Percentiles rank a stretch among this genome's conserved stretches.
Conservation (phyloP, 73 alveolate genomes). For the Tetrahymena elliotti region DNA sequence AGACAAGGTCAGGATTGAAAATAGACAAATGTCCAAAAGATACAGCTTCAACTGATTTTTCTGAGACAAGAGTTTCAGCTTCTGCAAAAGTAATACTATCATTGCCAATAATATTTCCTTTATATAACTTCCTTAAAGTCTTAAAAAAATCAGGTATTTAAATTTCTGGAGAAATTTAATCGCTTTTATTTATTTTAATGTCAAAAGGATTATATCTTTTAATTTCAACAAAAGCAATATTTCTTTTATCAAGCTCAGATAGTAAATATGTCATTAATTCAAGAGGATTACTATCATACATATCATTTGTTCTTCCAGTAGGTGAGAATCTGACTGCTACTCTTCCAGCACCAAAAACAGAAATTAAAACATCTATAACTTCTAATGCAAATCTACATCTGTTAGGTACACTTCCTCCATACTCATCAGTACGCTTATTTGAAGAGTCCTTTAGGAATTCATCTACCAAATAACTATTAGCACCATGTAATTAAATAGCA, state of each 20-base stretch:
- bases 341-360: slow-evolving; percentile 43
- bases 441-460: slow-evolving; percentile 57
- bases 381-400: slow-evolving; percentile 65
- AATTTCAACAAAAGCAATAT: slow-evolving; percentile 23
- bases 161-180: slow-evolving; percentile 16
- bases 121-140: slow-evolving; percentile 21
- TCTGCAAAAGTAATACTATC: background rate
- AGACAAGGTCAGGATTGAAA: slow-evolving; percentile 28
- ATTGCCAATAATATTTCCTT: slow-evolving; percentile 25
- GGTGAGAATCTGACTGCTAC: slow-evolving; percentile 30
- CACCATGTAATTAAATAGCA: slow-evolving; percentile 77
- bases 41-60: background rate
- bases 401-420: slow-evolving; percentile 83
- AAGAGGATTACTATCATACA: slow-evolving; percentile 24
- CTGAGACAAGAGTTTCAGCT: background rate
- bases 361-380: slow-evolving; percentile 41
- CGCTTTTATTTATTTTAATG: background rate
- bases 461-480: slow-evolving; percentile 62
- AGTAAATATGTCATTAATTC: slow-evolving; percentile 2
- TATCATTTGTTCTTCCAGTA: slow-evolving; percentile 12
- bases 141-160: slow-evolving; percentile 4
- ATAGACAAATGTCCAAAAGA: background rate
- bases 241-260: slow-evolving; percentile 2
- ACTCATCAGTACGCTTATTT: slow-evolving; percentile 74
- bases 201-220: background rate